Evolutionary conservation across 768 basidiomycete genomes (phyloP).

Genomic region (Psilocybe sp.): DNA sequence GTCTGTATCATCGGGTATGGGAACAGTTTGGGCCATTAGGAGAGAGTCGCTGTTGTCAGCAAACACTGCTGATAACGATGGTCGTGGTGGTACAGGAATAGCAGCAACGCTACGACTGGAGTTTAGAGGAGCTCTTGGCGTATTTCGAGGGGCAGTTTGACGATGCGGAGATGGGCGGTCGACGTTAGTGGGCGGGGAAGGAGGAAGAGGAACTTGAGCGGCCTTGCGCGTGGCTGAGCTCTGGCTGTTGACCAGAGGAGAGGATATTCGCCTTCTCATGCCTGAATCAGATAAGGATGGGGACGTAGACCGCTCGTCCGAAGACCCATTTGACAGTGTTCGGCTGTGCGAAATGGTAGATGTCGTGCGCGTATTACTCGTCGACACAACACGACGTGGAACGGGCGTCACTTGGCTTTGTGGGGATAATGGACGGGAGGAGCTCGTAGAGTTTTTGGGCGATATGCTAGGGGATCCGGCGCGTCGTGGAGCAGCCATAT

Average conservation of each 20-base stretch:
- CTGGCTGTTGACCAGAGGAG: slow-evolving; percentile 38
- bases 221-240: slow-evolving; percentile 37
- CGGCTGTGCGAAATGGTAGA: slow-evolving; percentile 34
- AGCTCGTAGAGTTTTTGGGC: slow-evolving; percentile 27
- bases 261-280: slow-evolving; percentile 45
- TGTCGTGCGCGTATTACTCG: slow-evolving; percentile 40
- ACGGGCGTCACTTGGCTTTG: slow-evolving; percentile 47
- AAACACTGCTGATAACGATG: slow-evolving; percentile 40
- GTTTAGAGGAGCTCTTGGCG: slow-evolving; percentile 21
- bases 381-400: slow-evolving; percentile 39
- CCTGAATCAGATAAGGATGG: slow-evolving; percentile 39
- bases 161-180: slow-evolving; percentile 23
- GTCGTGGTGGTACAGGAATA: slow-evolving; percentile 36
- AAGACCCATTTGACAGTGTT: slow-evolving; percentile 33
- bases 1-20: slow-evolving; percentile 74
- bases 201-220: slow-evolving; percentile 33
- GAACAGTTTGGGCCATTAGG: slow-evolving; percentile 67
- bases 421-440: slow-evolving; percentile 46
- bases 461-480: slow-evolving; percentile 40
- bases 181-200: slow-evolving; percentile 32
- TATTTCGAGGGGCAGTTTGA: neutral
- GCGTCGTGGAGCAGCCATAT: slow-evolving; percentile 44
- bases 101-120: slow-evolving; percentile 17
- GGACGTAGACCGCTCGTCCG: slow-evolving; percentile 27
- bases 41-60: slow-evolving; percentile 56